These are phyloP conservation scores for Cubamyces sp. DNA, from an alignment of 768 basidiomycete genomes.

Conservation along the genomic window DNA sequence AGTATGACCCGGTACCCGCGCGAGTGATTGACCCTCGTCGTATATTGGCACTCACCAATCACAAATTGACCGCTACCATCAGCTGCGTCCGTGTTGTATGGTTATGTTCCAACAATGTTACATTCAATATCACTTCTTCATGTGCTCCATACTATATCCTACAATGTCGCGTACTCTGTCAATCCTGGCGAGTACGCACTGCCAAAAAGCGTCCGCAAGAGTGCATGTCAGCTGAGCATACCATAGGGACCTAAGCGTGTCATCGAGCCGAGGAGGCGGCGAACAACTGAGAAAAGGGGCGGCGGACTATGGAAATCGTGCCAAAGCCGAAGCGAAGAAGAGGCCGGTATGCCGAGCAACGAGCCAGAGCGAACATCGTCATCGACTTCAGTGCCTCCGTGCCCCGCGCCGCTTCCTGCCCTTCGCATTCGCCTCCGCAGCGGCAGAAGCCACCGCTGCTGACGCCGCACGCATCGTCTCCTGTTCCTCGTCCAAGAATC, in stretches of 20 bases:
- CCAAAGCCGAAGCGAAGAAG: neutral
- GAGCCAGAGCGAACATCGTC: no score
- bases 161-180: neutral
- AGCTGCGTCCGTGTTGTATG: neutral
- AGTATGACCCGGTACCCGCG: no score
- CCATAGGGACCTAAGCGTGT: no score
- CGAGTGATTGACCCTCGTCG: no score
- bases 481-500: constrained; percentile 42
- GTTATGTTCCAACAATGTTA: constrained; percentile 3
- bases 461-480: constrained; percentile 16
- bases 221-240: no score
- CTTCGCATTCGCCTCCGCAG: constrained; percentile 16
- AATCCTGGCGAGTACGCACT: no score
- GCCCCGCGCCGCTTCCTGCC: constrained; percentile 12
- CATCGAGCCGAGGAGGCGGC: no score
- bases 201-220: no score
- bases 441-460: constrained; percentile 7
- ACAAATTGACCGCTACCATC: no score
- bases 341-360: no score
- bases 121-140: constrained; percentile 13
- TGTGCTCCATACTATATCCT: neutral
- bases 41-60: no score
- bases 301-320: neutral
- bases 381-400: constrained; percentile 1
- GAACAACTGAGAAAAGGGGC: no score